Evolutionary conservation across 371 early-diverging fungal species (phyloP), one percentile per base, ranked within the genome.

Genomic region (Rhizopus arrhizus): DNA sequence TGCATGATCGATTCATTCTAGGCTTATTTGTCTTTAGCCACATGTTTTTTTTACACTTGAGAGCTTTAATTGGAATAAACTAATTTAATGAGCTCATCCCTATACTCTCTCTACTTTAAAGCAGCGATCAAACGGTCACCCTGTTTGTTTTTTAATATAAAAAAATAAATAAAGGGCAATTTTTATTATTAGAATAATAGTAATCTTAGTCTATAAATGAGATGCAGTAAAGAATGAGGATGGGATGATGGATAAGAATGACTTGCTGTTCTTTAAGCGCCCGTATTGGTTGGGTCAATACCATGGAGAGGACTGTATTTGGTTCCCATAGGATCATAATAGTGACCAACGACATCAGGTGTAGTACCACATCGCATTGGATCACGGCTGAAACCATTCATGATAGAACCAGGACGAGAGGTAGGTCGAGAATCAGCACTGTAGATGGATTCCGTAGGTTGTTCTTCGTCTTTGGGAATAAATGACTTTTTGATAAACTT

Each of bases 251-350:
- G 13, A 15, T 28, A 36, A 51, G 8, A 7, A 34, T 32, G 2
- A 4, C 34, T 29, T 49, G 28, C 3, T 16, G 8, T 11, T 36
- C 9, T 33, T 59, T 70, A 70, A 2, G 70, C 70, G 15, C 70
- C 70, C 3, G 66, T 70, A 38, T 62, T 64, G 45, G 68, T 70
- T 45, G 61, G 40, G 55, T 70, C 71, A 45, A 60, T 56, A 22
- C 59, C 64, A 35, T 66, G 56, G 16, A 47, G 29, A 38, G 34
- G 42, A 57, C 61, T 58, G 35, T n/a, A 62, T 28, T 57, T 50
- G 29, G 67, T 53, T 22, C 75, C 71, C 75, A 78, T 75, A 12
- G 75, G 78, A 60, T 78, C 78, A 55, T 69, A 51, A 43, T 61
- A 75, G 5, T 56, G n/a, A 5, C 78, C 78, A 38, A 78, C 58